Evolutionary conservation across 2,329 filamentous ascomycete genomes (phyloP).

Genomic region (Metarhizium robertsii): DNA sequence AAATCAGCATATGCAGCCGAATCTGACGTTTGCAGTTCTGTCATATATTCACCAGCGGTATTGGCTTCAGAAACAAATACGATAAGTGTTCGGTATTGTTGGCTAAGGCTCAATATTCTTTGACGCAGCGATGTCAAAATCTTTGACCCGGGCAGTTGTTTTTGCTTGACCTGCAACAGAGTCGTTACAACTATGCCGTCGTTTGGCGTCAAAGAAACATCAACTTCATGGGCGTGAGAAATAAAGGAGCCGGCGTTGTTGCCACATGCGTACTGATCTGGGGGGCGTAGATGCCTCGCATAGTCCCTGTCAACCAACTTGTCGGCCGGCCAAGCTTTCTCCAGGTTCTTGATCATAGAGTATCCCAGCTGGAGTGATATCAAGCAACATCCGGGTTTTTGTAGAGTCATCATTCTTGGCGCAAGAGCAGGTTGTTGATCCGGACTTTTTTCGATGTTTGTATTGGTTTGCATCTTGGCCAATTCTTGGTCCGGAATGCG

Average conservation of each 20-base stretch:
- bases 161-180: conserved; percentile 64
- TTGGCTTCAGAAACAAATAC: conserved; percentile 56
- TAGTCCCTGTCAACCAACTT: conserved; percentile 55
- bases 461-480: neutral
- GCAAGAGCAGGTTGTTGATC: neutral
- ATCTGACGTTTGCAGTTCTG: conserved; percentile 30
- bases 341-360: conserved; percentile 38
- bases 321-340: conserved; percentile 36
- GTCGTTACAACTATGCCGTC: conserved; percentile 63
- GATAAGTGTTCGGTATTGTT: conserved; percentile 57
- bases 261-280: conserved; percentile 13
- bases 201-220: conserved; percentile 61
- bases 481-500: neutral
- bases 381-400: conserved; percentile 29
- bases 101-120: conserved; percentile 41
- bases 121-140: conserved; percentile 40
- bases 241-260: too few species aligned
- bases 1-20: conserved; percentile 38
- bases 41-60: conserved; percentile 29
- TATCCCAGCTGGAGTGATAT: conserved; percentile 41
- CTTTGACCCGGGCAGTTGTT: conserved; percentile 46
- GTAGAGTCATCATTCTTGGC: conserved; percentile 12
- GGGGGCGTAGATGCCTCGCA: conserved; percentile 9
- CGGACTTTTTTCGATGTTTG: neutral
- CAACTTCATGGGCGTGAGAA: conserved; percentile 49